These are phyloP conservation scores for Phaffia tasmanica DNA, from an alignment of 768 basidiomycete genomes.

Conservation along the genomic window DNA sequence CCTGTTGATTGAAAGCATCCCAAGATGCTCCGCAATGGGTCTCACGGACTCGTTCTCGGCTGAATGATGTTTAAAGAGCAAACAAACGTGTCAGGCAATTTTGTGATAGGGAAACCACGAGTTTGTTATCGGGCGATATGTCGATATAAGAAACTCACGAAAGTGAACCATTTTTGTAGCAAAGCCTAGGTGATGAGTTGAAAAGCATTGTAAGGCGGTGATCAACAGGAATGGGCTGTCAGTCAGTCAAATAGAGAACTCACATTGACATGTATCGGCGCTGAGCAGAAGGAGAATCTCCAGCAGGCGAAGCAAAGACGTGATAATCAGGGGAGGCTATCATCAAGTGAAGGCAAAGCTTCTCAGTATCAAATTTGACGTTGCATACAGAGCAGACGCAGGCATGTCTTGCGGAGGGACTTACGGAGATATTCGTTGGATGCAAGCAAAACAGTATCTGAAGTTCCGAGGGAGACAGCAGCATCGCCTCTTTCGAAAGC, in stretches of 20 bases:
- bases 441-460: slow-evolving; percentile 67
- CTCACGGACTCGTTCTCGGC: slow-evolving; percentile 65
- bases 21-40: slow-evolving; percentile 52
- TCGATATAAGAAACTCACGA: background rate
- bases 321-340: slow-evolving; percentile 32
- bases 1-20: slow-evolving; percentile 60
- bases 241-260: background rate
- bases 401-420: slow-evolving; percentile 27
- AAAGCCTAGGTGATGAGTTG: slow-evolving; percentile 44
- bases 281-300: slow-evolving; percentile 36
- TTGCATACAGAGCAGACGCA: too few species aligned
- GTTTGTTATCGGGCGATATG: background rate
- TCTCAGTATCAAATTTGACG: background rate
- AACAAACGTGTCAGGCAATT: slow-evolving; percentile 37
- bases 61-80: slow-evolving; percentile 44
- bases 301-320: slow-evolving; percentile 44
- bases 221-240: background rate
- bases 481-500: slow-evolving; percentile 50
- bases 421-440: slow-evolving; percentile 41
- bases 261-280: slow-evolving; percentile 57
- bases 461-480: slow-evolving; percentile 74
- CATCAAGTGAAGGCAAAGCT: background rate
- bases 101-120: slow-evolving; percentile 2
- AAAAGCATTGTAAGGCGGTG: background rate
- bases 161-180: slow-evolving; percentile 58